Evolutionary conservation across 148 eudicot species (phyloP), one percentile per base, ranked within the genome.

Genomic region (Amaranthus cruentus): DNA sequence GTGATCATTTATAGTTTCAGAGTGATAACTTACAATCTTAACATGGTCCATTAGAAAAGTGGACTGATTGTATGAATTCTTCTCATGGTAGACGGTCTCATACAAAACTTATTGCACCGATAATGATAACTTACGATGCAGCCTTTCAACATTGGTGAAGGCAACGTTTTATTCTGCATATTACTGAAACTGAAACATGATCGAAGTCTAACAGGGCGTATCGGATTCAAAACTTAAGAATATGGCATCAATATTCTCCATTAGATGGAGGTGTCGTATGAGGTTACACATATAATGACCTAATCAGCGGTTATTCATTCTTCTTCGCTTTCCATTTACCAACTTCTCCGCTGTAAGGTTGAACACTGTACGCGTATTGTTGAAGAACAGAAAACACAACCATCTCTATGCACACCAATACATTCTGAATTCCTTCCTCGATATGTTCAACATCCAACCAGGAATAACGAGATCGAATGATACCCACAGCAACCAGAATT

Each of bases 321-420:
- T 88, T 91, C 76, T 90, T 94, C 74, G 75, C 42, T 73, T 82
- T 85, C 78, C 87, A 74, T 73, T 78, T 89, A 38, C 88, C 76
- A 2, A 86, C 84, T 1, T 88, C 90, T 71, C 97, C 98, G 44
- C 80, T 89, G 76, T 94, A 94, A 81, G 98, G 91, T 49, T 76
- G 46, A 57, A 85, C 91, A 46, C 86, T 80, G 77, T 82, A 94
- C 12, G 98, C 97, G 68, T 94, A 91, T 68, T 91, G 91, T 72
- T 94, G 98, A 73, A 94, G 77, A 47, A 91, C 88, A 0, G 98
- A 81, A 55, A 94, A 91, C 62, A 86, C 74, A n/a, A 94, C 91
- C 98, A 94, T 94, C 83, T 94, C 98, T 43, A 87, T 46, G 71
- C 97, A 89, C 9, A 94, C 88, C 79, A 94, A 68, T 9, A 86